Percentiles rank a stretch among this genome's conserved stretches.
phyloP scores from a whole-genome alignment of 805 yeast species.

The Zygoascus bituminiphila region DNA sequence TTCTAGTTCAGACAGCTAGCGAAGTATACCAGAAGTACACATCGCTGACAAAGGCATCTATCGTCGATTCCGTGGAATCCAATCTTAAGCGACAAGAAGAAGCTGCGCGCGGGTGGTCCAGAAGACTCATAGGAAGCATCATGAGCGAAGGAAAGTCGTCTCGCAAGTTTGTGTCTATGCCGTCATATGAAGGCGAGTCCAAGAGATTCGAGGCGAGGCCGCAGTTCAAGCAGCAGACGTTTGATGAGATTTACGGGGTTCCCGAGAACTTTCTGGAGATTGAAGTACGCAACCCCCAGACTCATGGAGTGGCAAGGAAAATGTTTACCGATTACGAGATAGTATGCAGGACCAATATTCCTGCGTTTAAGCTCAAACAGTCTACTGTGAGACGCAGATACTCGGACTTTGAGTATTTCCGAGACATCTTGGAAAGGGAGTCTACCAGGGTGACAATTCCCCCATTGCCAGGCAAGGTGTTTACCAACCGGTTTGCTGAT shows the following conservation, averaged over 20 bases:
- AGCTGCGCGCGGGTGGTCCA: background rate
- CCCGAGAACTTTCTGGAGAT: slow-evolving; percentile 92
- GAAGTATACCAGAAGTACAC: background rate
- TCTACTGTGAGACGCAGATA: slow-evolving; percentile 77
- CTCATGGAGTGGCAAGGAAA: slow-evolving; percentile 55
- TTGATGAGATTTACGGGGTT: slow-evolving; percentile 80
- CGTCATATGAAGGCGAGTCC: slow-evolving; percentile 18
- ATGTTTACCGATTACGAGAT: slow-evolving; percentile 91
- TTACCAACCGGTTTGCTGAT: slow-evolving; percentile 68
- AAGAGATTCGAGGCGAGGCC: slow-evolving; percentile 30
- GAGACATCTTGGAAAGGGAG: slow-evolving; percentile 66
- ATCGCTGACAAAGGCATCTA: background rate
- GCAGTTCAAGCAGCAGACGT: slow-evolving; percentile 48
- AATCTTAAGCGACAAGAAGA: background rate
- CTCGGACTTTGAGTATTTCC: slow-evolving; percentile 79
- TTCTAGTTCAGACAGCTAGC: background rate
- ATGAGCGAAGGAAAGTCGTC: background rate
- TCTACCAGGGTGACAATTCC: slow-evolving; percentile 77
- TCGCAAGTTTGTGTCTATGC: slow-evolving; percentile 26
- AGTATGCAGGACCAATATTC: slow-evolving; percentile 59
- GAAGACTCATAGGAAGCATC: background rate
- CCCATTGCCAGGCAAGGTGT: slow-evolving; percentile 80
- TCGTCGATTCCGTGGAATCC: background rate
- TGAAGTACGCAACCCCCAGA: slow-evolving; percentile 72
- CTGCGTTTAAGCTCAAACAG: slow-evolving; percentile 60